Base-by-base conservation (phyloP, 2,329 filamentous ascomycete genomes). In the Tricladium varicosporioides region DNA sequence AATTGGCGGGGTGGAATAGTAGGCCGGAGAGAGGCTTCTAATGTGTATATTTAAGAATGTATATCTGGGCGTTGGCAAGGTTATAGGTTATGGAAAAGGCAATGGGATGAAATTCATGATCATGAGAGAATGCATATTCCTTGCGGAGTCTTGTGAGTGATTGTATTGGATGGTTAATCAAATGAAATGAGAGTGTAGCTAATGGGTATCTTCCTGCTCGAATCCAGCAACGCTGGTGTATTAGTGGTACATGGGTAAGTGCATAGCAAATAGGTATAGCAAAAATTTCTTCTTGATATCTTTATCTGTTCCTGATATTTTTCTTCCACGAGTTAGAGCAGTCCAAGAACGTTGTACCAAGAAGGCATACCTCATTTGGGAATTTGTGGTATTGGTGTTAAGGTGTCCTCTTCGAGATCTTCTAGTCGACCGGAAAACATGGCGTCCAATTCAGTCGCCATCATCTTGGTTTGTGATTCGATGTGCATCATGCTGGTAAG, bases 1-100 rank as follows among this genome's bases (percentile, higher is more conserved):
- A 11, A 80, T 87, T 57, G 77, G 77, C 67, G 13, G 70, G 69
- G 3, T 71, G 63, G 63, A 64, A 61, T 47, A 27, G 22, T 27
- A 67, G 63, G 51, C 61, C 60, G 16, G 67, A 70, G 18, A 64
- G 67, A 54, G 67, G 60, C 11, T 62, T 67, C 59, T 67, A 42
- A 51, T 43, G 43, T 40, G 9, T 40, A 40, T 40, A 40, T 40
- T 40, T 40, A 40, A 4, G 36, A 10, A 40, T 11, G 36, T 11
- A n/a, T 13, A 11, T 40, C n/a, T 40, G 5, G 49, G 50, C 51
- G 51, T 53, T 53, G 11, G 27, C 16, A 42, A 46, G 42, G 43
- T 16, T 46, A 15, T 33, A 42, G 42, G 15, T 33, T 16, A 18
- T 19, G 27, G 36, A 4, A 40, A 40, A 40, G n/a, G 36, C 2